phyloP scores from a whole-genome alignment of 129 eudicot species.

The Mikania micrantha region DNA sequence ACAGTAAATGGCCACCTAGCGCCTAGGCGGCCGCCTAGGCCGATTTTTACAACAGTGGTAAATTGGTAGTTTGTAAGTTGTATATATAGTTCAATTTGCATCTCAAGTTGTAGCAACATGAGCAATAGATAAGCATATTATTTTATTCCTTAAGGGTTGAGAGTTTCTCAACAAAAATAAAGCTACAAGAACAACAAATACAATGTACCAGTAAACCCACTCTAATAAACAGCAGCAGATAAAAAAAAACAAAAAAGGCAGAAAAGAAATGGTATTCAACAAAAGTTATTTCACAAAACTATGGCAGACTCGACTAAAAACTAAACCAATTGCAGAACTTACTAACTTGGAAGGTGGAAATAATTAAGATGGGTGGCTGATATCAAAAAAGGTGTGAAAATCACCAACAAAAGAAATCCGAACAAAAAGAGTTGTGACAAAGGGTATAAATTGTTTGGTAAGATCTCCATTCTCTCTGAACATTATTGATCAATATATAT shows the following conservation, averaged over 20 bases:
- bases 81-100: not conserved
- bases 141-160: not conserved
- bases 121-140: not conserved
- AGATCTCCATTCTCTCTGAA: not conserved
- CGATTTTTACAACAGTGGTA: no score
- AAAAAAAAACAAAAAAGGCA: not conserved
- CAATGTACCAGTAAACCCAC: no score
- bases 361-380: not conserved
- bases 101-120: not conserved
- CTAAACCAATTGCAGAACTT: not conserved
- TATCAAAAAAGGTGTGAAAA: conserved; percentile 3
- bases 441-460: not conserved
- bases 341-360: not conserved
- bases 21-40: no score
- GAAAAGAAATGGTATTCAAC: not conserved
- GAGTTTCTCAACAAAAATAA: no score
- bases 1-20: no score
- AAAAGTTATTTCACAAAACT: not conserved
- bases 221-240: no score
- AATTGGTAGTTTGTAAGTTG: not conserved
- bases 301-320: not conserved
- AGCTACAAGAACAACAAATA: no score
- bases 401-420: not conserved
- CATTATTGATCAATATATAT: not conserved
- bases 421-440: not conserved